phyloP scores from a whole-genome alignment of 1,139 yeast genomes.

The Kodamaea alishanica region DNA sequence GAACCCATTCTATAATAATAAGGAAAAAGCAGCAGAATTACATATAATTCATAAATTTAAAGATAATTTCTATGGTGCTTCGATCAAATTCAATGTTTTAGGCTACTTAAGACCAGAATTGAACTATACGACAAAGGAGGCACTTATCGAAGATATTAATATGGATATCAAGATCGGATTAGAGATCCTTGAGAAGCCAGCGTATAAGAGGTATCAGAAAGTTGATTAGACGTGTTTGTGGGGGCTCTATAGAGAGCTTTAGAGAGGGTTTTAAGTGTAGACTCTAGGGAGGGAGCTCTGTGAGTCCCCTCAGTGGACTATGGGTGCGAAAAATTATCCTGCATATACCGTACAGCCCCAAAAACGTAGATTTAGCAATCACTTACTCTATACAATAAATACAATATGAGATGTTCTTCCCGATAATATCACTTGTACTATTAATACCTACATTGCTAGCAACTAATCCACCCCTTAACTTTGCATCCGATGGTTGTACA shows the following conservation, averaged over 20 bases:
- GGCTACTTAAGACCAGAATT: conserved; percentile 93
- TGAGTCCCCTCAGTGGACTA: too few species aligned
- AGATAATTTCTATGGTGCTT: conserved; percentile 77
- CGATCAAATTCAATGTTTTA: conserved; percentile 60
- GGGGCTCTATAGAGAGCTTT: too few species aligned
- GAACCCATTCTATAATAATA: conserved; percentile 88
- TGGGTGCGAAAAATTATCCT: too few species aligned
- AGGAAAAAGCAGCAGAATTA: conserved; percentile 76
- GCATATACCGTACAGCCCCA: too few species aligned
- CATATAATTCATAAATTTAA: conserved; percentile 77
- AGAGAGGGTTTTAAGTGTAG: too few species aligned
- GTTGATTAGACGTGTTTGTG: background rate
- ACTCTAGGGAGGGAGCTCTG: too few species aligned
- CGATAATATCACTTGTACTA: too few species aligned
- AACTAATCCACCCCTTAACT: too few species aligned
- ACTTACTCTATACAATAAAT: too few species aligned
- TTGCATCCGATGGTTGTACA: too few species aligned
- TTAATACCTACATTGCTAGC: too few species aligned
- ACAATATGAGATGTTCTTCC: background rate
- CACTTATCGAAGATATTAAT: conserved; percentile 79
- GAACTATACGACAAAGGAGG: conserved; percentile 82
- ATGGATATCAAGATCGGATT: conserved; percentile 71
- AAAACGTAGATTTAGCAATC: too few species aligned
- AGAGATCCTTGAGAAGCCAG: conserved; percentile 35
- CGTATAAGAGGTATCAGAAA: conserved; percentile 11